phyloP scores from a whole-genome alignment of 148 eudicot genomes.

The Bassia scoparia region DNA sequence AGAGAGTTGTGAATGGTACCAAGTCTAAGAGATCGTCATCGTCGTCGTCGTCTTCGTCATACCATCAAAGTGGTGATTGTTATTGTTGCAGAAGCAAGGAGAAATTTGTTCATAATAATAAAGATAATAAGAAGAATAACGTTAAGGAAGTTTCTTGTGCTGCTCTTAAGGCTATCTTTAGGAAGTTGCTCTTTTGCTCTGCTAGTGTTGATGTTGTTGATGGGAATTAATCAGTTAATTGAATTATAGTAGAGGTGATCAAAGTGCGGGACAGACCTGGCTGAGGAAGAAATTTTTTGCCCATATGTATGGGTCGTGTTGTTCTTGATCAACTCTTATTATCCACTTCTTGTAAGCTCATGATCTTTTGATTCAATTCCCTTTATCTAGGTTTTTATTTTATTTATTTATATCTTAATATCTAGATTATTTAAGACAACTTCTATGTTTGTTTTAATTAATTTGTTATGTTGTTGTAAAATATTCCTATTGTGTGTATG shows the following conservation, averaged over 20 bases:
- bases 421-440: no score
- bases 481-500: not conserved
- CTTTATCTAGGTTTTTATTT: no score
- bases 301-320: no score
- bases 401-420: no score
- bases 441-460: no score
- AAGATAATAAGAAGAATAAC: not conserved
- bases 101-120: not conserved
- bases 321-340: no score
- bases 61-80: not conserved
- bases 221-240: not conserved
- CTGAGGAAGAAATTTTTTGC: no score
- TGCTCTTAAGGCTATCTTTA: slow-evolving; percentile 32
- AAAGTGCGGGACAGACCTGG: no score
- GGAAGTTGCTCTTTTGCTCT: slow-evolving; percentile 36
- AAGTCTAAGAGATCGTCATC: not conserved
- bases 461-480: no score
- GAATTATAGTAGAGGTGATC: not conserved
- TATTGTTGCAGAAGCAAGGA: not conserved
- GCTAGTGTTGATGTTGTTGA: slow-evolving; percentile 44
- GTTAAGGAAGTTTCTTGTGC: slow-evolving; percentile 34
- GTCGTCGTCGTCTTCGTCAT: not conserved
- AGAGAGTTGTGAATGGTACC: slow-evolving; percentile 32
- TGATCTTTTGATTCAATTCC: no score
- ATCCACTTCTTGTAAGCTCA: no score